Conservation (phyloP, 75 land plant species). For the Ceratopteris richardii region DNA sequence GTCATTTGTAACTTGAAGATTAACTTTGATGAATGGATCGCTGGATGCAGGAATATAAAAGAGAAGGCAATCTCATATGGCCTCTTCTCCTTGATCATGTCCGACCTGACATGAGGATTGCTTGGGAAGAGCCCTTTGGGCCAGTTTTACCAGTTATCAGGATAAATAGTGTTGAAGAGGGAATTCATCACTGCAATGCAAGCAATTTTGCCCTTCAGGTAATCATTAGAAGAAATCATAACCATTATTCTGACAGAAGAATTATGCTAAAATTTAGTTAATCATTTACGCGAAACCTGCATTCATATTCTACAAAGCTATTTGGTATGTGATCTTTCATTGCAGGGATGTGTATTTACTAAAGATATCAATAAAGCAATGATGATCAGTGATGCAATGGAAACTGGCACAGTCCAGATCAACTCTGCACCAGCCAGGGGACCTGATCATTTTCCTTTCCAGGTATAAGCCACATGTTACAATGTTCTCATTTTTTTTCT, state of each 20-base stretch:
- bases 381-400: conserved; percentile 31
- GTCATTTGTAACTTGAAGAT: no score
- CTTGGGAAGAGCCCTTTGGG: conserved; percentile 37
- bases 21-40: no score
- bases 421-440: conserved; percentile 36
- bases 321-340: no score
- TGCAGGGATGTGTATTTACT: conserved; percentile 35
- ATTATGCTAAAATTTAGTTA: no score
- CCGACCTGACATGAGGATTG: conserved; percentile 30
- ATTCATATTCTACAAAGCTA: neutral
- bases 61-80: conserved; percentile 34
- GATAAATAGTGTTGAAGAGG: conserved; percentile 26
- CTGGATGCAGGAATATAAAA: conserved; percentile 21
- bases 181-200: conserved; percentile 29
- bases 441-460: conserved; percentile 35
- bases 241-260: neutral
- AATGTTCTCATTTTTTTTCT: no score
- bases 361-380: conserved; percentile 23
- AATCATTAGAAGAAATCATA: neutral
- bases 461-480: no score
- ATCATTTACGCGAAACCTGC: neutral
- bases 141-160: conserved; percentile 28
- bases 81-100: conserved; percentile 30
- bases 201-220: conserved; percentile 33
- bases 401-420: conserved; percentile 29